Evolutionary conservation across 2,329 filamentous ascomycete species (phyloP).

Genomic region (Aureobasidium sp.): DNA sequence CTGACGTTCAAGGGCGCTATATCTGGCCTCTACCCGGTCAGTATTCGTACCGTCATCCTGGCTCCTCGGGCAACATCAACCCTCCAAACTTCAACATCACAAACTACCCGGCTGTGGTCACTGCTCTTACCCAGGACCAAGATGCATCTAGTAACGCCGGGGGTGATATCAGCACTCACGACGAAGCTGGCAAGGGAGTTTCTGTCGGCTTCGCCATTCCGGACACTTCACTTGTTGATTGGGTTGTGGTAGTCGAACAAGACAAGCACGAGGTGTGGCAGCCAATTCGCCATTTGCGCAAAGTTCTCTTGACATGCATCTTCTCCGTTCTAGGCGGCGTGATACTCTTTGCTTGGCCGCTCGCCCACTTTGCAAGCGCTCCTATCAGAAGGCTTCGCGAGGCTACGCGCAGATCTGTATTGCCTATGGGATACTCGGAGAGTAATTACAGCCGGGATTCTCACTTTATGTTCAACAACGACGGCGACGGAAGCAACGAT

Average conservation of each 20-base stretch:
- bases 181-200: conserved; percentile 64
- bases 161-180: conserved; percentile 59
- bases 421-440: conserved; percentile 51
- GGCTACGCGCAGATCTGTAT: conserved; percentile 67
- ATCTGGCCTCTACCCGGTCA: conserved; percentile 25
- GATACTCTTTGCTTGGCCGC: conserved; percentile 64
- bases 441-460: conserved; percentile 36
- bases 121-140: conserved; percentile 51
- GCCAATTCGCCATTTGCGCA: conserved; percentile 67
- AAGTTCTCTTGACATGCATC: conserved; percentile 75
- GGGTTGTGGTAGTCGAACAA: conserved; percentile 78
- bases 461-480: conserved; percentile 25
- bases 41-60: conserved; percentile 24
- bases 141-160: conserved; percentile 58
- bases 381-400: conserved; percentile 71
- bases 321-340: conserved; percentile 72
- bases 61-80: conserved; percentile 31
- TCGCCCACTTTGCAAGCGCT: conserved; percentile 73
- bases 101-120: conserved; percentile 56
- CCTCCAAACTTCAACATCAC: conserved; percentile 51
- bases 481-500: conserved; percentile 32
- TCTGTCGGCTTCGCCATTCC: conserved; percentile 75
- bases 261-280: conserved; percentile 64
- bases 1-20: conserved; percentile 22
- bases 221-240: conserved; percentile 62